Percentiles rank a stretch among this genome's conserved stretches.
phyloP scores from a whole-genome alignment of 1,284 basidiomycete genomes.

The Leccinum pallidistipes region DNA sequence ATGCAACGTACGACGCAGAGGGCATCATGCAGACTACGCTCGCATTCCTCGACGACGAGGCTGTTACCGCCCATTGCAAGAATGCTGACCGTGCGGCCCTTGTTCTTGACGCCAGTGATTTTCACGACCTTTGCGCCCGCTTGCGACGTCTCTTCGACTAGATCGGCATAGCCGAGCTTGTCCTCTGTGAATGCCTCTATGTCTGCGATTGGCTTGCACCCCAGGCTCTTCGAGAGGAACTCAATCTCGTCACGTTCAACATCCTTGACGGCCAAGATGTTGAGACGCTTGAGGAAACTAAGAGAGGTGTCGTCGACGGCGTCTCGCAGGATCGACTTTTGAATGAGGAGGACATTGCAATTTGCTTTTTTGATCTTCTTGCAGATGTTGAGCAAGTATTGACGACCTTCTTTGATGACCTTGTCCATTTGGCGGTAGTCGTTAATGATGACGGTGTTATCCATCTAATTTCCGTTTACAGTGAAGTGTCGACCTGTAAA shows the following conservation, averaged over 20 bases:
- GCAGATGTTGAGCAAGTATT: slow-evolving; percentile 97
- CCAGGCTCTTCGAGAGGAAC: slow-evolving; percentile 93
- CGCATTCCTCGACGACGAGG: slow-evolving; percentile 95
- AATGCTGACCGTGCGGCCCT: slow-evolving; percentile 93
- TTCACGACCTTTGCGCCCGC: slow-evolving; percentile 92
- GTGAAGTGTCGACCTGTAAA: neutral
- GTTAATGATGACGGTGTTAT: slow-evolving; percentile 99
- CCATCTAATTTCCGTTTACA: slow-evolving; percentile 69
- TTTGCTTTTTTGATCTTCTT: slow-evolving; percentile 99
- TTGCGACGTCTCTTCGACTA: slow-evolving; percentile 89
- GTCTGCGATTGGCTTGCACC: slow-evolving; percentile 96
- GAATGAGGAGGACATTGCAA: slow-evolving; percentile 98
- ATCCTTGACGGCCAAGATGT: slow-evolving; percentile 97
- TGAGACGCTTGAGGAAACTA: slow-evolving; percentile 96
- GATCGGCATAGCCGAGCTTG: slow-evolving; percentile 94
- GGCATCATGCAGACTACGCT: slow-evolving; percentile 97
- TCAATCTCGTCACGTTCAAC: slow-evolving; percentile 99
- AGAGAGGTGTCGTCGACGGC: slow-evolving; percentile 99
- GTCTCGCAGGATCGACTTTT: slow-evolving; percentile 98
- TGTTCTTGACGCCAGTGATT: slow-evolving; percentile 94
- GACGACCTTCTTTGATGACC: slow-evolving; percentile 98
- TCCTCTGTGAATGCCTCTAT: slow-evolving; percentile 99
- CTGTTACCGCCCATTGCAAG: slow-evolving; percentile 95
- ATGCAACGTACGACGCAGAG: slow-evolving; percentile 97
- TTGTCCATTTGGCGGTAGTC: slow-evolving; percentile 99